Evolutionary conservation across 2,329 filamentous ascomycete genomes (phyloP), one percentile per base, ranked within the genome.

Genomic region (Coniochaeta hoffmannii): DNA sequence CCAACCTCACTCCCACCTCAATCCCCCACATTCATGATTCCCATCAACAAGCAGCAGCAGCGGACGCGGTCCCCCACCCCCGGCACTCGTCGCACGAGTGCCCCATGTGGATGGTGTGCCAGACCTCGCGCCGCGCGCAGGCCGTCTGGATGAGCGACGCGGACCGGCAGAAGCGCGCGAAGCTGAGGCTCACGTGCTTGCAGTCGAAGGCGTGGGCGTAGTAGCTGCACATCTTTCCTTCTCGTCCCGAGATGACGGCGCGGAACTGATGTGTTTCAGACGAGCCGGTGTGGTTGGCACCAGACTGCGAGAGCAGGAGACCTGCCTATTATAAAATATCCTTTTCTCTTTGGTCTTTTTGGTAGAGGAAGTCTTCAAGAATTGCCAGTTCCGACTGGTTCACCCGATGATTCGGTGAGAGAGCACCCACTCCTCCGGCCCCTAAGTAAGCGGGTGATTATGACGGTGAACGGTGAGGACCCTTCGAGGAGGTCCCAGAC

Each of bases 201-300:
- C 69, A 72, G 51, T 59, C 57, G 61, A 69, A 70, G 35, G 61
- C 62, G 60, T 71, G 68, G 57, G 69, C 69, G 63, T 72, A 71
- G 63, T 72, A 71, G 53, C 68, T 65, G 58, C 69, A 72, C 70
- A 72, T 72, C 12, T 31, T 62, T 22, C 46, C 24, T 38, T 30
- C 26, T 15, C 19, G 10, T 28, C 51, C 17, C n/a, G n/a, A n/a
- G n/a, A n/a, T n/a, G n/a, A n/a, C n/a, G n/a, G n/a, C n/a, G n/a
- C n/a, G n/a, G n/a, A n/a, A n/a, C 32, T 12, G 51, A 58, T 41
- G 5, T 19, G 4, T 38, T 38, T 6, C 11, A 19, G 5, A 38
- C 19, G 32, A 14, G 32, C 32, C 32, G n/a, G n/a, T n/a, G n/a
- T n/a, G n/a, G n/a, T n/a, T n/a, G n/a, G n/a, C n/a, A n/a, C n/a